Evolutionary conservation across 805 yeast genomes (phyloP).

Genomic region (Blastobotrys americana): DNA sequence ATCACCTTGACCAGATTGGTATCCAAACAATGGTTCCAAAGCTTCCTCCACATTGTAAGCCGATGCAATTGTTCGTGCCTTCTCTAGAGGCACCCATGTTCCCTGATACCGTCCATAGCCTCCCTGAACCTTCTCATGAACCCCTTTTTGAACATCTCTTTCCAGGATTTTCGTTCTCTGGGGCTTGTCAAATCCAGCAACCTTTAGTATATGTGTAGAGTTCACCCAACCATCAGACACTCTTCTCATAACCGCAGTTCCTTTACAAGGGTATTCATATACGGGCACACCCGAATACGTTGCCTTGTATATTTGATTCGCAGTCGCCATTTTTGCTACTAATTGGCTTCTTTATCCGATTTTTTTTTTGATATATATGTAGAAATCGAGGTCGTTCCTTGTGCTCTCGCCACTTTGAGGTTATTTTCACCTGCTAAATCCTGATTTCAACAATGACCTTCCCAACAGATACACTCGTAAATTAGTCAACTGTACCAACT

Average conservation of each 20-base stretch:
- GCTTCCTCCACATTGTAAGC: slow-evolving; percentile 57
- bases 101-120: slow-evolving; percentile 97
- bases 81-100: slow-evolving; percentile 85
- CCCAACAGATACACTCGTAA: too few relatives aligned
- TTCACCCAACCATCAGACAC: slow-evolving; percentile 92
- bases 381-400: too few relatives aligned
- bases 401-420: too few relatives aligned
- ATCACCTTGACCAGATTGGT: slow-evolving; percentile 42
- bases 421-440: too few relatives aligned
- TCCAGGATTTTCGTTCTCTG: slow-evolving; percentile 87
- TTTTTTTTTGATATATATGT: too few relatives aligned
- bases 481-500: too few relatives aligned
- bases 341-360: too few relatives aligned
- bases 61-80: slow-evolving; percentile 62
- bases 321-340: slow-evolving; percentile 3
- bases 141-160: slow-evolving; percentile 83
- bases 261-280: slow-evolving; percentile 50
- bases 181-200: slow-evolving; percentile 91
- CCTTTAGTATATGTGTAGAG: slow-evolving; percentile 91
- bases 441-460: too few relatives aligned
- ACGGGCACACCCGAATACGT: slow-evolving; percentile 41
- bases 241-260: slow-evolving; percentile 81
- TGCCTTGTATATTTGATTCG: slow-evolving; percentile 33
- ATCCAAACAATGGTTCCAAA: slow-evolving; percentile 61
- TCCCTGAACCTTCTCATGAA: slow-evolving; percentile 92